Percentiles rank a stretch among this genome's conserved stretches.
Evolutionary conservation across 2,329 filamentous ascomycete species (phyloP).

Genomic region (Aspergillus sp.): DNA sequence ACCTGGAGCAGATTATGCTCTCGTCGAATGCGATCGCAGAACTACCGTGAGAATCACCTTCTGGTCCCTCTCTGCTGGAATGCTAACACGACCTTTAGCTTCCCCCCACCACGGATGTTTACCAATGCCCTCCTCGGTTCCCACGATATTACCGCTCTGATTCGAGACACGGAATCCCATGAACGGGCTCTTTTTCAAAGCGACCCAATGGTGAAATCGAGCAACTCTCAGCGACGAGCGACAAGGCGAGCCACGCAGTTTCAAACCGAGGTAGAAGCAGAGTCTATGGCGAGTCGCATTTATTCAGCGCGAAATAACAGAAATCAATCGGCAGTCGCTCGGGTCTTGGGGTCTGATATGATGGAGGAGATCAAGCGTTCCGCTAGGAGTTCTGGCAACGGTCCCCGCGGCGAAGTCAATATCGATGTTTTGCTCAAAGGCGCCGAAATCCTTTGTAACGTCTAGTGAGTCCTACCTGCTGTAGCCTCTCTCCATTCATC

Average conservation of each 20-base stretch:
- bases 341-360: slow-evolving; percentile 84
- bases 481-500: not conserved
- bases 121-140: slow-evolving; percentile 87
- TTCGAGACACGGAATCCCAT: slow-evolving; percentile 92
- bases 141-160: slow-evolving; percentile 90
- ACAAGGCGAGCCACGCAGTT: slow-evolving; percentile 56
- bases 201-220: slow-evolving; percentile 65
- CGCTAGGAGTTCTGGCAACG: slow-evolving; percentile 58
- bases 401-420: slow-evolving; percentile 72
- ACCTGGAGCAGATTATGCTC: slow-evolving; percentile 76
- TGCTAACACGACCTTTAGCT: slow-evolving; percentile 57
- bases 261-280: slow-evolving; percentile 42
- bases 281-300: slow-evolving; percentile 52
- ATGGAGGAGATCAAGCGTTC: slow-evolving; percentile 75
- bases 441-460: slow-evolving; percentile 85
- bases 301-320: slow-evolving; percentile 61
- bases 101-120: slow-evolving; percentile 90
- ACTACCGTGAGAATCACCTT: slow-evolving; percentile 63
- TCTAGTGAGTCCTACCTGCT: slow-evolving; percentile 64
- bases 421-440: slow-evolving; percentile 82
- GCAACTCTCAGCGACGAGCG: slow-evolving; percentile 50
- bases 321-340: slow-evolving; percentile 81
- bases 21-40: slow-evolving; percentile 78
- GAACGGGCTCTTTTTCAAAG: slow-evolving; percentile 95
- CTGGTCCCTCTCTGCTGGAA: not conserved